A percentile compares a stretch with the other conserved stretches of the same genome.
phyloP scores from a whole-genome alignment of 805 yeast genomes.

The Komagataella ulmi region DNA sequence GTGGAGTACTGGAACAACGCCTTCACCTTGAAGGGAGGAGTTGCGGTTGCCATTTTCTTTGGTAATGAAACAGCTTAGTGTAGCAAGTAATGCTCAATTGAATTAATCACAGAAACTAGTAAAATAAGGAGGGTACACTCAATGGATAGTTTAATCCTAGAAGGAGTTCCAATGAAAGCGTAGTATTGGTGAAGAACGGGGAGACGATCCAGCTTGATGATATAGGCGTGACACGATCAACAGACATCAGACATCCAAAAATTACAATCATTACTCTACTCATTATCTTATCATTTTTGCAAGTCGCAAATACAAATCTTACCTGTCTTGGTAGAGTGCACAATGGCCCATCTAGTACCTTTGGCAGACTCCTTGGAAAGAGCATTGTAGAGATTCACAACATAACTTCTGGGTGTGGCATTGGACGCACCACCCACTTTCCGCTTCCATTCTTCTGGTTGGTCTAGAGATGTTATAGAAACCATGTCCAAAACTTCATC shows the following conservation, averaged over 20 bases:
- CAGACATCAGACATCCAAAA: neutral
- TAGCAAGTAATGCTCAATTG: neutral
- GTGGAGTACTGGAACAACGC: slow-evolving; percentile 46
- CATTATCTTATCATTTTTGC: slow-evolving; percentile 26
- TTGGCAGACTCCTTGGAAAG: slow-evolving; percentile 60
- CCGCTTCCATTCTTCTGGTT: slow-evolving; percentile 72
- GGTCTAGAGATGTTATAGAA: slow-evolving; percentile 58
- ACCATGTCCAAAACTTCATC: slow-evolving; percentile 84
- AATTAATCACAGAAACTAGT: neutral
- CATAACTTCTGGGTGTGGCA: slow-evolving; percentile 69
- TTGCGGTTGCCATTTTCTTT: neutral
- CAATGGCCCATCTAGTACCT: slow-evolving; percentile 63
- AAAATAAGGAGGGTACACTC: neutral
- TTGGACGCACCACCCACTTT: slow-evolving; percentile 76
- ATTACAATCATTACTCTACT: neutral
- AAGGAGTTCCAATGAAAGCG: neutral
- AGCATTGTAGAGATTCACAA: slow-evolving; percentile 58
- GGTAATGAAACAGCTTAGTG: neutral
- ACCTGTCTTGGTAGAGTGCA: slow-evolving; percentile 70
- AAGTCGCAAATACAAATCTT: slow-evolving; percentile 56
- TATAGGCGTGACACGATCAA: neutral
- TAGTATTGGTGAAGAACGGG: neutral
- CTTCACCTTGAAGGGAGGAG: slow-evolving; percentile 48
- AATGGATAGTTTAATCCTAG: neutral
- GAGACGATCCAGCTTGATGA: neutral